These are phyloP conservation scores for Stephanocyclus meneghinianus DNA, from an alignment of 352 stramenopile genomes.

Conservation along the genomic window DNA sequence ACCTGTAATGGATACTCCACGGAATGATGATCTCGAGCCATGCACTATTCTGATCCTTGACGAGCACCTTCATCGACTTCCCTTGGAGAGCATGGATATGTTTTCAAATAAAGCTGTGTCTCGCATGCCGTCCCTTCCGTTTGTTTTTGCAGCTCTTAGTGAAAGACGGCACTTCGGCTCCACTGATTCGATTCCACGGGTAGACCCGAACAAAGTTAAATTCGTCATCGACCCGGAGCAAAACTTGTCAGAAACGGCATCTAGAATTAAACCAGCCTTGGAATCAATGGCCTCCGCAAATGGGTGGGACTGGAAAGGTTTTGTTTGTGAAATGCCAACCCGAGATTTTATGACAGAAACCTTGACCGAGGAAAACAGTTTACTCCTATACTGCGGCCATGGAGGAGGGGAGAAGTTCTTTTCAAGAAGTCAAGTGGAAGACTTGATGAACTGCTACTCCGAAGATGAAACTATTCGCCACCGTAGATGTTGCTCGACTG, in stretches of 20 bases:
- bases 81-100: conserved; percentile 79
- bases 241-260: conserved; percentile 81
- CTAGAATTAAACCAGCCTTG: conserved; percentile 70
- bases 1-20: neutral
- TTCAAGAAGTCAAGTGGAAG: conserved; percentile 85
- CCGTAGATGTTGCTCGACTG: conserved; percentile 73
- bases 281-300: conserved; percentile 49
- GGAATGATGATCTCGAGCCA: neutral
- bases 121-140: conserved; percentile 74
- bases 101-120: conserved; percentile 63
- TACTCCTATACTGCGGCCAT: conserved; percentile 98
- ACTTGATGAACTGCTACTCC: conserved; percentile 51
- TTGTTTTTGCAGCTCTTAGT: conserved; percentile 53
- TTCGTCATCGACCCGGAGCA: conserved; percentile 86
- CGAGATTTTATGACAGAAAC: conserved; percentile 61
- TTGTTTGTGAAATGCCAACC: conserved; percentile 70
- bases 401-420: conserved; percentile 92
- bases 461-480: conserved; percentile 9
- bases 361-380: conserved; percentile 83
- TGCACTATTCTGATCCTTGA: conserved; percentile 81
- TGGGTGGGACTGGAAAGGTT: conserved; percentile 73
- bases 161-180: conserved; percentile 25
- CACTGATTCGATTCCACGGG: conserved; percentile 6
- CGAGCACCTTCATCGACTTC: conserved; percentile 82
- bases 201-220: conserved; percentile 60